phyloP scores from a whole-genome alignment of 441 rosid species.

The Bocquillonia castaneifolia region DNA sequence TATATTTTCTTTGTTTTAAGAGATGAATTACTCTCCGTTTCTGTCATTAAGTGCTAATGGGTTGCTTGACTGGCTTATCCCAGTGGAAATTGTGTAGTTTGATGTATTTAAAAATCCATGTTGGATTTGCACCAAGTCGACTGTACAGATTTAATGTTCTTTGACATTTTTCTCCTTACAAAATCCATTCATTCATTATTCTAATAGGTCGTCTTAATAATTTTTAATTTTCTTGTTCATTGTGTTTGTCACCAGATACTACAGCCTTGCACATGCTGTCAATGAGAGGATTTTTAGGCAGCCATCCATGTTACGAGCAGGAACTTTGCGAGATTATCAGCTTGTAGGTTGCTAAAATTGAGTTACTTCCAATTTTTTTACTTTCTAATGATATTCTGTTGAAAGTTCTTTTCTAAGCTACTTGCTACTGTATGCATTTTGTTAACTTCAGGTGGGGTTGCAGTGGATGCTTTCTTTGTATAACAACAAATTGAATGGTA shows the following conservation, averaged over 20 bases:
- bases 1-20: slow-evolving; percentile 3
- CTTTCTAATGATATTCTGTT: not conserved
- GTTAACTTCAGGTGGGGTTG: slow-evolving; percentile 75
- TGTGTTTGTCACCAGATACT: slow-evolving; percentile 57
- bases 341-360: slow-evolving; percentile 60
- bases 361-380: slow-evolving; percentile 15
- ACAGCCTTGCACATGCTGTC: slow-evolving; percentile 98
- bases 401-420: slow-evolving; percentile 14
- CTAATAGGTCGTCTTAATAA: not conserved
- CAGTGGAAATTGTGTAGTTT: slow-evolving; percentile 13
- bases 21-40: not conserved
- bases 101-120: not conserved
- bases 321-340: slow-evolving; percentile 98
- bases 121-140: slow-evolving; percentile 14
- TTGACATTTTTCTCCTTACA: slow-evolving; percentile 2
- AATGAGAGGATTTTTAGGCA: slow-evolving; percentile 85
- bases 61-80: slow-evolving; percentile 6
- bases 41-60: slow-evolving; percentile 6
- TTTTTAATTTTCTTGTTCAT: slow-evolving; percentile 16
- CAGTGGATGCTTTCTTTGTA: slow-evolving; percentile 99
- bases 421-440: slow-evolving; percentile 19
- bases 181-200: not conserved
- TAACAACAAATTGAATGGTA: slow-evolving; percentile 97
- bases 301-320: slow-evolving; percentile 95
- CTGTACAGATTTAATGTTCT: not conserved